These are phyloP conservation scores for Boletus subcaerulescens DNA, from an alignment of 768 basidiomycete species.

Conservation along the genomic window DNA sequence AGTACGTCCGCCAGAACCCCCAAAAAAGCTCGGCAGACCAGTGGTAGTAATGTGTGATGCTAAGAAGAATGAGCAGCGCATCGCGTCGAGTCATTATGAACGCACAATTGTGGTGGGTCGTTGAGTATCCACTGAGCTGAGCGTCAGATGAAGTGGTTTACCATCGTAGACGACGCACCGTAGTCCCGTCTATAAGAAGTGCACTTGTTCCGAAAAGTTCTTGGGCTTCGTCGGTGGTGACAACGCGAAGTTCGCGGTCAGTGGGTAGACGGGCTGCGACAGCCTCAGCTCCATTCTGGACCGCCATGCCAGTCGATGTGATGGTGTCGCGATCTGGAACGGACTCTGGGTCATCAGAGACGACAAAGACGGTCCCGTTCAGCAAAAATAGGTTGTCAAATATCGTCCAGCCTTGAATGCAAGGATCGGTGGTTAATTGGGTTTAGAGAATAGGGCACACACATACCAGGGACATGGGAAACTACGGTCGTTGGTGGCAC, in stretches of 20 bases:
- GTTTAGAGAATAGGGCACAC: background rate
- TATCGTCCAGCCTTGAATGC: slow-evolving; percentile 77
- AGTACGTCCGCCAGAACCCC: slow-evolving; percentile 89
- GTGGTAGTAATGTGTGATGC: slow-evolving; percentile 91
- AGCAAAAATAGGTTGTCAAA: slow-evolving; percentile 79
- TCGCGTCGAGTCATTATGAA: background rate
- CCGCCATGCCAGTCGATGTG: slow-evolving; percentile 62
- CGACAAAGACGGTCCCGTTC: slow-evolving; percentile 81
- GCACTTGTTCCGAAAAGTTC: slow-evolving; percentile 71
- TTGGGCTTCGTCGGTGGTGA: slow-evolving; percentile 65
- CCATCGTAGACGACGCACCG: slow-evolving; percentile 40
- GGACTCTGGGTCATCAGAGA: slow-evolving; percentile 64
- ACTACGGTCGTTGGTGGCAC: slow-evolving; percentile 65
- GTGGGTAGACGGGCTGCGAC: slow-evolving; percentile 64
- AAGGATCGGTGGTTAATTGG: background rate
- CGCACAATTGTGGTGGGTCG: slow-evolving; percentile 83
- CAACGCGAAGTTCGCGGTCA: slow-evolving; percentile 74
- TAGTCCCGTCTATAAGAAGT: slow-evolving; percentile 71
- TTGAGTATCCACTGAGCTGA: slow-evolving; percentile 66
- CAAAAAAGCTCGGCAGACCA: slow-evolving; percentile 91
- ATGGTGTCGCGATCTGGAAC: slow-evolving; percentile 68
- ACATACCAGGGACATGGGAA: slow-evolving; percentile 70
- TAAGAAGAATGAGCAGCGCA: slow-evolving; percentile 24
- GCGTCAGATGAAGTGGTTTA: slow-evolving; percentile 3
- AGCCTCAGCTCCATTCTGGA: slow-evolving; percentile 56